Evolutionary conservation across 164 flowering plant genomes (phyloP).

Genomic region (Vitis vinifera): DNA sequence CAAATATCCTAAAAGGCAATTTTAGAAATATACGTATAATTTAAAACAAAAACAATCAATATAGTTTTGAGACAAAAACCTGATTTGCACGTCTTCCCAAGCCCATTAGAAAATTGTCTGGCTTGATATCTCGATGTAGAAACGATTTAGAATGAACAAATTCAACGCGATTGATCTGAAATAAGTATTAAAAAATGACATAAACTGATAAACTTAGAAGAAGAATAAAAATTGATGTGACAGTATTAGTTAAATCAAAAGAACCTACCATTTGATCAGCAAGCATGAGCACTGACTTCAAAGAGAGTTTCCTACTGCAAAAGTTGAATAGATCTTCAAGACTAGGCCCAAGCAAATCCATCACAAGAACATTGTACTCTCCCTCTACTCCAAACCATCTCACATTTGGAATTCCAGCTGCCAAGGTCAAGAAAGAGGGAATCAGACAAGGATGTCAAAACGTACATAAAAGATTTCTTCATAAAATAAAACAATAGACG

Average conservation of each 20-base stretch:
- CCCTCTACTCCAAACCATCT: constrained; percentile 96
- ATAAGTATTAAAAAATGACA: background rate
- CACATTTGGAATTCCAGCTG: constrained; percentile 92
- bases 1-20: background rate
- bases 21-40: background rate
- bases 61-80: constrained; percentile 30
- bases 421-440: constrained; percentile 12
- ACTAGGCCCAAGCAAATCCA: constrained; percentile 94
- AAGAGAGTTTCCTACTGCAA: constrained; percentile 80
- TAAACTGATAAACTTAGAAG: background rate
- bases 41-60: background rate
- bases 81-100: constrained; percentile 88
- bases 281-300: constrained; percentile 91
- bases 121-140: constrained; percentile 86
- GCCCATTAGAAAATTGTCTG: constrained; percentile 94
- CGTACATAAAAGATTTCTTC: background rate
- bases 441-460: constrained; percentile 5
- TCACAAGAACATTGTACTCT: constrained; percentile 87
- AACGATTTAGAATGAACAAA: constrained; percentile 79
- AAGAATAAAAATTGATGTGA: background rate
- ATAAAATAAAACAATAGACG: background rate
- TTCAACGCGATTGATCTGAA: constrained; percentile 84
- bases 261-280: constrained; percentile 85
- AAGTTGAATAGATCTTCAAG: constrained; percentile 93
- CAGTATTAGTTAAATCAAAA: background rate